Evolutionary conservation across 2,329 filamentous ascomycete genomes (phyloP).

Genomic region (Bipolaris gigantea): DNA sequence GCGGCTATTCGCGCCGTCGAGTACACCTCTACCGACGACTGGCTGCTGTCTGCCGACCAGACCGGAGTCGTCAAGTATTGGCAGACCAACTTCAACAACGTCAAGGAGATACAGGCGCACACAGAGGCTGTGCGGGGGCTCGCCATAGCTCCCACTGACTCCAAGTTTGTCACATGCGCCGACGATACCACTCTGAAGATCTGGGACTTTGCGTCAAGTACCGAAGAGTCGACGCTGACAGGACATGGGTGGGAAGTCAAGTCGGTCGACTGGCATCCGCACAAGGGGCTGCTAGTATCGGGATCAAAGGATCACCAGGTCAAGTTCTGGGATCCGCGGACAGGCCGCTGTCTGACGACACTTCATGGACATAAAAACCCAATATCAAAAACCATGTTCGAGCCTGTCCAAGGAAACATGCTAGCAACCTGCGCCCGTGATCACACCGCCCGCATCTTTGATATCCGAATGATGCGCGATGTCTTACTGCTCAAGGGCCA

Average conservation of each 20-base stretch:
- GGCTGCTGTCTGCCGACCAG: slow-evolving; percentile 94
- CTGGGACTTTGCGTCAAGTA: slow-evolving; percentile 88
- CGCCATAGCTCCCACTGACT: slow-evolving; percentile 89
- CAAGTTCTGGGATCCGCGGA: slow-evolving; percentile 97
- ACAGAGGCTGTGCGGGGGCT: slow-evolving; percentile 87
- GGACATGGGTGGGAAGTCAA: slow-evolving; percentile 99
- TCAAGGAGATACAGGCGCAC: slow-evolving; percentile 91
- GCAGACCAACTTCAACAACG: slow-evolving; percentile 99
- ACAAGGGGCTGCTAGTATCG: slow-evolving; percentile 89
- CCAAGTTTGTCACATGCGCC: slow-evolving; percentile 93
- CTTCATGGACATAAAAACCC: slow-evolving; percentile 97
- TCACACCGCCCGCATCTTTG: slow-evolving; percentile 89
- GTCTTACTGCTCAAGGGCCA: slow-evolving; percentile 91
- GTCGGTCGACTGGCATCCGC: slow-evolving; percentile 95
- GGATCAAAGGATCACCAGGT: slow-evolving; percentile 97
- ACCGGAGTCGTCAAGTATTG: slow-evolving; percentile 97
- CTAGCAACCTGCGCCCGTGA: slow-evolving; percentile 92
- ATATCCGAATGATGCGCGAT: slow-evolving; percentile 97
- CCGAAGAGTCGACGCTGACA: slow-evolving; percentile 78
- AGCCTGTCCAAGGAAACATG: slow-evolving; percentile 78
- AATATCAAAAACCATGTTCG: slow-evolving; percentile 89
- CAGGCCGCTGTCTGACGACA: slow-evolving; percentile 84
- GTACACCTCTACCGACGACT: slow-evolving; percentile 96
- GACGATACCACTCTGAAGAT: slow-evolving; percentile 94
- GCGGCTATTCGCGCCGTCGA: slow-evolving; percentile 77